A percentile compares a stretch with the other conserved stretches of the same genome.
Evolutionary conservation across 768 basidiomycete species (phyloP).

Genomic region (Kwoniella sp.): DNA sequence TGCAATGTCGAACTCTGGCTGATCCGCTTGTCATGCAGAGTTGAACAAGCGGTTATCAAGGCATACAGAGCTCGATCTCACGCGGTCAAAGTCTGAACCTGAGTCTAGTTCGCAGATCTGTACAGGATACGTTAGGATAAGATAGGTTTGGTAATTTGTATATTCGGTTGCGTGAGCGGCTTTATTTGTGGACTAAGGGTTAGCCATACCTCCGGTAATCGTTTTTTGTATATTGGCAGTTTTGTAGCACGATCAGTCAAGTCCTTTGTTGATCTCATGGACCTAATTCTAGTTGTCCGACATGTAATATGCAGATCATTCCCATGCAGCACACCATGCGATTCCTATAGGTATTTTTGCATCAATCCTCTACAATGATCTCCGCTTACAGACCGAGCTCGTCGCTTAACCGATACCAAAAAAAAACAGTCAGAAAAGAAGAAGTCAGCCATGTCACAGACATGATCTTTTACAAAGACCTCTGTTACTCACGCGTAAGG

Average conservation of each 20-base stretch:
- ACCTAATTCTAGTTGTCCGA: too few relatives aligned
- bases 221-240: too few relatives aligned
- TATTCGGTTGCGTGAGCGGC: neutral
- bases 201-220: neutral
- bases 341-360: conserved; percentile 10
- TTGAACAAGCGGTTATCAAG: conserved; percentile 36
- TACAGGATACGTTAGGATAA: too few relatives aligned
- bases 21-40: conserved; percentile 15
- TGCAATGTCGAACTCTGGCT: neutral
- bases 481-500: conserved; percentile 70
- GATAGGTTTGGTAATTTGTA: neutral
- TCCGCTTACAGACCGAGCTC: conserved; percentile 47
- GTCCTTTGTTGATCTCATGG: too few relatives aligned
- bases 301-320: neutral
- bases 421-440: neutral
- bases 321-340: neutral
- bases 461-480: too few relatives aligned
- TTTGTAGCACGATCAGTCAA: too few relatives aligned
- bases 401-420: conserved; percentile 32
- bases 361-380: conserved; percentile 17
- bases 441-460: too few relatives aligned
- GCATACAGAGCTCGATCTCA: conserved; percentile 24
- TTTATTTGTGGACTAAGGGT: neutral
- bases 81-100: neutral
- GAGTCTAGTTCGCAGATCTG: neutral